These are phyloP conservation scores for Entonaema liquescens DNA, from an alignment of 495 filamentous ascomycete genomes.

Conservation along the genomic window DNA sequence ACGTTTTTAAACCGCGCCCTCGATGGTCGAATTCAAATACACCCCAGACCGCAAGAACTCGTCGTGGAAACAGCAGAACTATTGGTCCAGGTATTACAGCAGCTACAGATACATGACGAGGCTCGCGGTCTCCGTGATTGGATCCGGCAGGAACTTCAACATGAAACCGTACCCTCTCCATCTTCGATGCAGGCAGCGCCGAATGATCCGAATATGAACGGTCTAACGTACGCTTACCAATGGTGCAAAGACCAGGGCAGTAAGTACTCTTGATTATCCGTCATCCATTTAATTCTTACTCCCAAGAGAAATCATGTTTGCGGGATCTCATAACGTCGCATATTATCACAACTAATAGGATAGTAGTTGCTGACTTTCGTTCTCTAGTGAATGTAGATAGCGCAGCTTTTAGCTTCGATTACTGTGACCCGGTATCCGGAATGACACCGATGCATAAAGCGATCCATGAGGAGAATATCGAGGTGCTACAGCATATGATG, in stretches of 20 bases:
- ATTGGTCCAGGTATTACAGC: slow-evolving; percentile 21
- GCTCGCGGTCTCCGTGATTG: slow-evolving; percentile 34
- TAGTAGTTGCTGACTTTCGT: slow-evolving; percentile 6
- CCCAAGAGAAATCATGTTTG: too few relatives aligned
- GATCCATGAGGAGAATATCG: slow-evolving; percentile 29
- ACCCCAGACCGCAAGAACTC: slow-evolving; percentile 14
- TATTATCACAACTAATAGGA: background rate
- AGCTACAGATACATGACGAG: slow-evolving; percentile 27
- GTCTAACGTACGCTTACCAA: slow-evolving; percentile 23
- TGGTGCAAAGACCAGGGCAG: slow-evolving; percentile 41
- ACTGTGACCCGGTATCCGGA: slow-evolving; percentile 20
- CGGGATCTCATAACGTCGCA: background rate
- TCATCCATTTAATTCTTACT: background rate
- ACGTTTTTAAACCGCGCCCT: slow-evolving; percentile 31
- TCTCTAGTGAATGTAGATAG: slow-evolving; percentile 22
- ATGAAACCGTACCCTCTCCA: background rate
- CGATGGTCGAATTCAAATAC: slow-evolving; percentile 15
- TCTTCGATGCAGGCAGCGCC: slow-evolving; percentile 2
- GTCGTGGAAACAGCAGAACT: slow-evolving; percentile 36
- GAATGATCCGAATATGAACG: background rate
- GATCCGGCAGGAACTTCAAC: slow-evolving; percentile 17
- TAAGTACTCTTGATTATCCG: slow-evolving; percentile 4
- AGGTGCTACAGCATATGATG: slow-evolving; percentile 38
- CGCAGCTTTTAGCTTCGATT: slow-evolving; percentile 29
- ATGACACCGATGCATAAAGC: slow-evolving; percentile 39